These are phyloP conservation scores for Chlorella ohadii DNA, from an alignment of 139 green algal genomes.

Conservation along the genomic window DNA sequence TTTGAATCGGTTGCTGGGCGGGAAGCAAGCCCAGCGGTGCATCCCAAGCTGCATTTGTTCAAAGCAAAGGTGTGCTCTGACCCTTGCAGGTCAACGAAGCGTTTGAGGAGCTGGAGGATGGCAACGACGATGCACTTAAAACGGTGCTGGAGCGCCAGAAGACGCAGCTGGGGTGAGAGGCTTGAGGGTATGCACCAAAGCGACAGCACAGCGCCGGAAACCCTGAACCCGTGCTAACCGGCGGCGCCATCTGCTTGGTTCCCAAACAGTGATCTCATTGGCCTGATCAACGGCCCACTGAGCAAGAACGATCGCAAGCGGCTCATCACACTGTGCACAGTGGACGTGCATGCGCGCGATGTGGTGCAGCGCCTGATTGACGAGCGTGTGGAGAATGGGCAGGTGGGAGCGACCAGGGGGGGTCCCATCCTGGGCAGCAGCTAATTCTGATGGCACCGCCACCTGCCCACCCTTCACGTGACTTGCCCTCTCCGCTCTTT, in stretches of 20 bases:
- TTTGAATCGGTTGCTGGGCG: no score
- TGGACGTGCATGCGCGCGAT: constrained; percentile 94
- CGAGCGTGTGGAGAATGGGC: constrained; percentile 79
- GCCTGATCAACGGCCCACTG: constrained; percentile 87
- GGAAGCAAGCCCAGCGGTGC: no score
- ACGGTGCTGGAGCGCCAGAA: constrained; percentile 63
- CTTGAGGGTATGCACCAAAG: no score
- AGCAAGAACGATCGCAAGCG: constrained; percentile 88
- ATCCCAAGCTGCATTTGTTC: no score
- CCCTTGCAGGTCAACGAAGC: constrained; percentile 85
- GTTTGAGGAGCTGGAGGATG: constrained; percentile 93
- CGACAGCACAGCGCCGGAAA: neutral
- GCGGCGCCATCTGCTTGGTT: neutral
- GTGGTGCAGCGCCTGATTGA: constrained; percentile 89
- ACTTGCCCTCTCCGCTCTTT: no score
- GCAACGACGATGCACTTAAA: constrained; percentile 94
- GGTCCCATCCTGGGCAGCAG: no score
- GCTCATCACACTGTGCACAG: constrained; percentile 95
- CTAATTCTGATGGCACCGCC: no score
- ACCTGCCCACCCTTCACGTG: no score
- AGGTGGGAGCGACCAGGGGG: no score
- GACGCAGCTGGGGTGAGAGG: constrained; percentile 65
- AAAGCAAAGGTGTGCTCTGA: no score
- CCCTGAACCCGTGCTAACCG: neutral
- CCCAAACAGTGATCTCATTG: constrained; percentile 72